Evolutionary conservation across 768 basidiomycete genomes (phyloP).

Genomic region (Daedaleopsis sinensis): DNA sequence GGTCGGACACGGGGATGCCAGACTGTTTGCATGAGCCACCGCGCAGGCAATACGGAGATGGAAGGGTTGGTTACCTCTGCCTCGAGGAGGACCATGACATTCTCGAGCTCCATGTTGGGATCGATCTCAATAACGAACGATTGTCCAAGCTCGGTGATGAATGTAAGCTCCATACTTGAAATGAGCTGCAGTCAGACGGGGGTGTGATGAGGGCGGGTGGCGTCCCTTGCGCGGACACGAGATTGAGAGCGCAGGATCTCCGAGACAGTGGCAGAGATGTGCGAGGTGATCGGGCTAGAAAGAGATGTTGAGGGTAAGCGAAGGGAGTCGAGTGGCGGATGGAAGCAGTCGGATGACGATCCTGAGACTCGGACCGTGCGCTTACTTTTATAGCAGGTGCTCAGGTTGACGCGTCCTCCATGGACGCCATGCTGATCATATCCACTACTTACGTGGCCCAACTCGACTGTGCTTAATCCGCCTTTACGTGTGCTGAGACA

Average conservation of each 20-base stretch:
- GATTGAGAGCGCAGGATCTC: too few relatives aligned
- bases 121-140: constrained; percentile 81
- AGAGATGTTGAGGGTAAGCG: background rate
- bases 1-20: constrained; percentile 70
- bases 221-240: background rate
- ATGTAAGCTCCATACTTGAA: constrained; percentile 65
- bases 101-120: constrained; percentile 87
- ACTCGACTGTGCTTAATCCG: too few relatives aligned
- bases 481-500: too few relatives aligned
- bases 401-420: too few relatives aligned
- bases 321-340: background rate
- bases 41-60: background rate
- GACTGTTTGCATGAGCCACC: constrained; percentile 50
- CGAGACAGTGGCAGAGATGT: too few relatives aligned
- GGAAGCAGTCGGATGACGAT: too few relatives aligned
- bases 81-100: constrained; percentile 92
- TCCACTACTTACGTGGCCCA: too few relatives aligned
- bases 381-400: too few relatives aligned
- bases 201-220: background rate
- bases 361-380: too few relatives aligned
- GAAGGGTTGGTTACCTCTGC: constrained; percentile 72
- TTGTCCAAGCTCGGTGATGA: constrained; percentile 68
- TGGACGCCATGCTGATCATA: too few relatives aligned
- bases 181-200: background rate
- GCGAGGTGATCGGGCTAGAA: background rate